Percentiles rank a stretch among this genome's conserved stretches.
Evolutionary conservation across 768 basidiomycete species (phyloP).

Genomic region (Multifurca ochricompacta): DNA sequence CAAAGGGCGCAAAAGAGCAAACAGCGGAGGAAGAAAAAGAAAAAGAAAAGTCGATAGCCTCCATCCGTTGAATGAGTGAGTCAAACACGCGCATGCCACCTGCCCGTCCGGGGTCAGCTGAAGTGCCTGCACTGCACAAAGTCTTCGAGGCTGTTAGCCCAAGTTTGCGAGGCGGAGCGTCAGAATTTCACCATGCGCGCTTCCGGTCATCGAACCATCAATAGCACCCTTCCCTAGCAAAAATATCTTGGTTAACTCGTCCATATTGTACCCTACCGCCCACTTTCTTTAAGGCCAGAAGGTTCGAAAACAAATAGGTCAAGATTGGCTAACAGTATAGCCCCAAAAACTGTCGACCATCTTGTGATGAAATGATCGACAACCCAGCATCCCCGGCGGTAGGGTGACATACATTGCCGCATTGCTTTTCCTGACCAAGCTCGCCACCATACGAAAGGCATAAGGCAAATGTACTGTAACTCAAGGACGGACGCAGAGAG

Average conservation of each 20-base stretch:
- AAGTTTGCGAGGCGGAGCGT: conserved; percentile 2
- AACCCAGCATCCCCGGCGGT: no score
- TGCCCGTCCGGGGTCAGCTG: background rate
- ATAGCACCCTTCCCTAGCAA: background rate
- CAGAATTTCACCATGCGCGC: conserved; percentile 8
- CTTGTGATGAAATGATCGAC: no score
- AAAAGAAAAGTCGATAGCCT: background rate
- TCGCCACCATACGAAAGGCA: background rate
- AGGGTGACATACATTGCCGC: background rate
- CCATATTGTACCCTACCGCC: background rate
- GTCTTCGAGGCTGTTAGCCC: background rate
- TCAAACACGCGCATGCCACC: conserved; percentile 6
- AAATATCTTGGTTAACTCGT: no score
- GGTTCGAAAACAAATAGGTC: background rate
- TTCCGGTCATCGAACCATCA: background rate
- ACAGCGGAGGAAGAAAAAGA: background rate
- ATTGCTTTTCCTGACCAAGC: background rate
- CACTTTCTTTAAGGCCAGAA: background rate
- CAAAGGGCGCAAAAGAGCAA: conserved; percentile 12
- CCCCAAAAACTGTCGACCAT: no score
- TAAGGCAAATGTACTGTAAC: background rate
- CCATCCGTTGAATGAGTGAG: background rate
- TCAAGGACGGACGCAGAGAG: background rate
- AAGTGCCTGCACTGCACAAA: background rate
- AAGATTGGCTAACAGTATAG: background rate